These are phyloP conservation scores for Beverwykella pulmonaria DNA, from an alignment of 495 filamentous ascomycete genomes.

Conservation along the genomic window DNA sequence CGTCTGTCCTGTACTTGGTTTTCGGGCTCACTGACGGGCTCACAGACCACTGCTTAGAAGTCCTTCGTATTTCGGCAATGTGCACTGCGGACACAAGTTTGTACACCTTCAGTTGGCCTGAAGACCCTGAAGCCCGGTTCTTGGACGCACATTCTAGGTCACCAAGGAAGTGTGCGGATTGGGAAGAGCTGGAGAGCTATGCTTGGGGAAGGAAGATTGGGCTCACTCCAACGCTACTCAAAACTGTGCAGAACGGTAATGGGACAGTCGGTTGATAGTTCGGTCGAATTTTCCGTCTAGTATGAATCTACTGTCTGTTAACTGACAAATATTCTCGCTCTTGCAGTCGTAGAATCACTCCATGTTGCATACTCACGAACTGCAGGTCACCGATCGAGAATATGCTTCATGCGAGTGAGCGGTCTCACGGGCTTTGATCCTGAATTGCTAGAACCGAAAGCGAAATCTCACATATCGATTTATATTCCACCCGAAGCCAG, in stretches of 20 bases:
- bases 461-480: too few species aligned
- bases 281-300: background rate
- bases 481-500: too few species aligned
- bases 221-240: background rate
- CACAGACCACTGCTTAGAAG: conserved; percentile 18
- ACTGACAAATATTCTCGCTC: too few species aligned
- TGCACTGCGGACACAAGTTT: conserved; percentile 10
- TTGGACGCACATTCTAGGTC: conserved; percentile 9
- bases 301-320: too few species aligned
- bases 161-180: conserved; percentile 6
- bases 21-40: background rate
- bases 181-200: conserved; percentile 10
- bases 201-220: conserved; percentile 4
- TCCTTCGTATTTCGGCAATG: conserved; percentile 9
- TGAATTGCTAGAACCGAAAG: too few species aligned
- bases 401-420: too few species aligned
- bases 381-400: too few species aligned
- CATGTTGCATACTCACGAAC: too few species aligned
- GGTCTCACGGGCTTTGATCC: too few species aligned
- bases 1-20: background rate
- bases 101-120: conserved; percentile 17
- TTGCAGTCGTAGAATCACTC: too few species aligned
- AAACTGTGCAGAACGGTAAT: background rate
- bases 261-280: background rate
- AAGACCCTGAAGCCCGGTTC: background rate